phyloP scores from a whole-genome alignment of 495 filamentous ascomycete genomes.

The Friedmanniomyces simplex region DNA sequence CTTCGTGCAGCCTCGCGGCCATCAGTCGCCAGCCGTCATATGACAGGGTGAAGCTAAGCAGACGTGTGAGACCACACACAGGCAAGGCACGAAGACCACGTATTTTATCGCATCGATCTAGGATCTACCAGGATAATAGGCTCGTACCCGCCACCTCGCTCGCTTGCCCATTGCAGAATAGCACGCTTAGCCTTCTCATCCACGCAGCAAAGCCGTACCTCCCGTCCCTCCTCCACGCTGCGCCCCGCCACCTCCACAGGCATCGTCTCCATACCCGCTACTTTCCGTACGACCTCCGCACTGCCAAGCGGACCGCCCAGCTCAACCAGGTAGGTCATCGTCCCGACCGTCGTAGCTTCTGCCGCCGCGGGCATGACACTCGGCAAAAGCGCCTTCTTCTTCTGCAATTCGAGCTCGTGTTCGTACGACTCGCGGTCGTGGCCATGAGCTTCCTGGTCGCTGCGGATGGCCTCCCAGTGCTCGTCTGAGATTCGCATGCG shows the following conservation, averaged over 20 bases:
- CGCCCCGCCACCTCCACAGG: slow-evolving; percentile 11
- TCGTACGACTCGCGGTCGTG: slow-evolving; percentile 26
- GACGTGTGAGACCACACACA: too few relatives aligned
- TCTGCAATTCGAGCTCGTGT: slow-evolving; percentile 20
- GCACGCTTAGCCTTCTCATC: slow-evolving; percentile 4
- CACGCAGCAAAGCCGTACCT: slow-evolving; percentile 8
- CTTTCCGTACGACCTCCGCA: slow-evolving; percentile 15
- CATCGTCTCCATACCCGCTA: slow-evolving; percentile 9
- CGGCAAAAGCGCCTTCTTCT: slow-evolving; percentile 13
- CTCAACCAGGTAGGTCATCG: slow-evolving; percentile 14
- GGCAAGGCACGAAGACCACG: too few relatives aligned
- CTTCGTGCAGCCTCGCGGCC: not conserved
- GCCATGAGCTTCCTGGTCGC: slow-evolving; percentile 15
- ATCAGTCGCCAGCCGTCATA: too few relatives aligned
- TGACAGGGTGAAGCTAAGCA: too few relatives aligned
- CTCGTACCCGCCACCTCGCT: slow-evolving; percentile 10
- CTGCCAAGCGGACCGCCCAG: slow-evolving; percentile 16
- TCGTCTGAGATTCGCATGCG: slow-evolving; percentile 22
- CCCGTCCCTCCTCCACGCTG: slow-evolving; percentile 11
- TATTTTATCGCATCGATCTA: slow-evolving; percentile 6
- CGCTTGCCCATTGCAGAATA: slow-evolving; percentile 8
- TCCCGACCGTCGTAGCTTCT: not conserved
- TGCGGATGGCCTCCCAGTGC: slow-evolving; percentile 20
- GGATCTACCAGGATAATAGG: slow-evolving; percentile 11
- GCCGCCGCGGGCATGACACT: slow-evolving; percentile 4